Evolutionary conservation across 768 basidiomycete genomes (phyloP), one percentile per base, ranked within the genome.

Genomic region (Tephrocybe sp.): DNA sequence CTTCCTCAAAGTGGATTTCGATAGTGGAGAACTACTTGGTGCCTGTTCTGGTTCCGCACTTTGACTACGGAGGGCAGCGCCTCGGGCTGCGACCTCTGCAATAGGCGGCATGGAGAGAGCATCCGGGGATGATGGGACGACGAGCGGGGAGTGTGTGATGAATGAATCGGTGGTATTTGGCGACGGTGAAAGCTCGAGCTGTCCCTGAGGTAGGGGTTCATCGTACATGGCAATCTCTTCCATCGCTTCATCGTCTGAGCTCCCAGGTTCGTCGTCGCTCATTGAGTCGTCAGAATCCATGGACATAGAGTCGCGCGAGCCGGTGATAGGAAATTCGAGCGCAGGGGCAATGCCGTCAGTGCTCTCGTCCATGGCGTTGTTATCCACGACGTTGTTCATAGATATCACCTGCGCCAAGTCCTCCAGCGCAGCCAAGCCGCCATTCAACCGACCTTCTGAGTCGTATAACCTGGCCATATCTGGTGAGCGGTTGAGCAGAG

Each of bases 331-430:
- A 42, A 91, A 75, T 49, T 88, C 86, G 30, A 81, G 69, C 2
- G 85, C 73, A 2, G 84, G 80, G 47, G 83, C 82, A 15, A 80
- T 70, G 16, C 84, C 85, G 47, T 79, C 80, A 29, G 69, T 70
- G 39, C 72, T 74, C 30, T 83, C 83, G 33, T 85, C 82, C 65
- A 79, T 79, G 9, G 73, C 66, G 18, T 81, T 76, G 13, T 67
- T 69, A 3, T 78, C 78, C 15, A 77, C 77, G 11, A 77, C 78
- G 19, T 74, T 76, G 42, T 79, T 81, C 40, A 84, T 72, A 0
- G 84, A 78, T 13, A 97, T 88, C 2, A 94, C 90, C 22, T 84
- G 82, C 0, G 94, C 91, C 6, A 99, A 73, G 47, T 90, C 86
- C 62, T 97, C 94, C 45, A 97, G 71, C 11, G 87, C 85, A 1